A percentile compares a stretch with the other conserved stretches of the same genome.
Conservation (phyloP, 352 stramenopile genomes). For the Saprolegnia parasitica region DNA sequence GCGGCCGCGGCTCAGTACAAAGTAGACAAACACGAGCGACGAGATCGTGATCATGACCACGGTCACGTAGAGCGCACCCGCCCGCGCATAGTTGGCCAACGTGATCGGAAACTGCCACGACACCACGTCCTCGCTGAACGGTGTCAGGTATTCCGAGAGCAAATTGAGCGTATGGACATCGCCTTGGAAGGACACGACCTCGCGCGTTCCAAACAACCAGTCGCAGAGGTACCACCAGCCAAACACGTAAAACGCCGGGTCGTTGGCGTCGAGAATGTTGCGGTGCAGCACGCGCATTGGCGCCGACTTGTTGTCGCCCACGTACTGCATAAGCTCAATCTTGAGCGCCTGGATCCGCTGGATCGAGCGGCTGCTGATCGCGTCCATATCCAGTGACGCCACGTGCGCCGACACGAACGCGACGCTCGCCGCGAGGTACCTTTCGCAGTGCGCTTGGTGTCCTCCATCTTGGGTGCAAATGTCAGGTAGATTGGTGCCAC, state of each 20-base stretch:
- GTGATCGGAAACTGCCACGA: conserved; percentile 8
- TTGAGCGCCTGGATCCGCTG: neutral
- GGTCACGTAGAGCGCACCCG: conserved; percentile 4
- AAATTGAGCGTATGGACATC: neutral
- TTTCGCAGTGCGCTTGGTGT: neutral
- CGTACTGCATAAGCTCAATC: conserved; percentile 10
- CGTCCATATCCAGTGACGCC: neutral
- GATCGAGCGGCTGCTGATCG: neutral
- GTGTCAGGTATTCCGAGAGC: conserved; percentile 4
- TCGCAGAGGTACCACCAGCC: conserved; percentile 5
- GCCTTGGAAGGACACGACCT: conserved; percentile 20
- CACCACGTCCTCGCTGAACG: neutral
- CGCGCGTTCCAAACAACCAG: conserved; percentile 14
- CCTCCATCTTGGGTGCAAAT: conserved; percentile 5
- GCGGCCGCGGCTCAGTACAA: conserved; percentile 16
- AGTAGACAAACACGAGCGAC: conserved; percentile 18
- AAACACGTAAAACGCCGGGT: conserved; percentile 10
- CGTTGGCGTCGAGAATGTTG: neutral
- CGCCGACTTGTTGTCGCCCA: neutral
- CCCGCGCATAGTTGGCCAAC: neutral
- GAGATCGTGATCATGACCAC: conserved; percentile 4
- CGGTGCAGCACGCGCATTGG: neutral
- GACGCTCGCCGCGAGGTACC: neutral
- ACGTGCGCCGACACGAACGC: conserved; percentile 7
- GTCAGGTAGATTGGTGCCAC: neutral